Evolutionary conservation across 106 monocot species (phyloP), one percentile per base, ranked within the genome.

Genomic region (Acorus calamus): DNA sequence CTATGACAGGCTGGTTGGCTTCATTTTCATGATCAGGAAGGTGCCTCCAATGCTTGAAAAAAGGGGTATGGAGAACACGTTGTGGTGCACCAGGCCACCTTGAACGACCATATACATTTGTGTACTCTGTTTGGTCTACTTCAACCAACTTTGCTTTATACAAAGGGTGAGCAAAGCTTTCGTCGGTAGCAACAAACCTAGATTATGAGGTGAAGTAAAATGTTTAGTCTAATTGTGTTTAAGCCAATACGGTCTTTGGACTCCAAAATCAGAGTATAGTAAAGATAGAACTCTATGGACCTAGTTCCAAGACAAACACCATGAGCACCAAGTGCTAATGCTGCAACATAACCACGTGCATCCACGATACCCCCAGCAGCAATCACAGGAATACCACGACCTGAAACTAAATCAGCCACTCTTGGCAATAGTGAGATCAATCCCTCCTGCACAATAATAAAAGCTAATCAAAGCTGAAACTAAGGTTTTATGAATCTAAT

Each of bases 241-340:
- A n/a, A n/a, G n/a, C n/a, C n/a, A 28, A 28, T 28, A 28, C 28
- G 28, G 28, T 28, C 28, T 28, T 28, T 28, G 0, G 28, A 28
- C 28, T 28, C 28, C 28, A 28, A 28, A 28, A 11, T 70, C 65
- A 53, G 10, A 3, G 46, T 45, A 57, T 3, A 62, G 53, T 2
- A 54, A 8, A 46, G 8, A 45, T 43, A 11, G 7, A 13, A 42
- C 43, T 8, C 42, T 14, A 14, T 7, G 13, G n/a, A 89, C 85
- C 89, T 89, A 42, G 89, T 89, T 75, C 89, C 89, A 62, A 89
- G 79, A 58, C 85, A 89, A 3, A 88, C 71, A 67, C 82, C 89
- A 41, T 60, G 54, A 61, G 89, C 89, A 50, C 89, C 89, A 66
- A 89, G 82, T 45, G 75, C 79, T 53, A 89, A 60, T 53, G 85